These are phyloP conservation scores for Spathaspora sp. DNA, from an alignment of 805 yeast genomes.

Conservation along the genomic window DNA sequence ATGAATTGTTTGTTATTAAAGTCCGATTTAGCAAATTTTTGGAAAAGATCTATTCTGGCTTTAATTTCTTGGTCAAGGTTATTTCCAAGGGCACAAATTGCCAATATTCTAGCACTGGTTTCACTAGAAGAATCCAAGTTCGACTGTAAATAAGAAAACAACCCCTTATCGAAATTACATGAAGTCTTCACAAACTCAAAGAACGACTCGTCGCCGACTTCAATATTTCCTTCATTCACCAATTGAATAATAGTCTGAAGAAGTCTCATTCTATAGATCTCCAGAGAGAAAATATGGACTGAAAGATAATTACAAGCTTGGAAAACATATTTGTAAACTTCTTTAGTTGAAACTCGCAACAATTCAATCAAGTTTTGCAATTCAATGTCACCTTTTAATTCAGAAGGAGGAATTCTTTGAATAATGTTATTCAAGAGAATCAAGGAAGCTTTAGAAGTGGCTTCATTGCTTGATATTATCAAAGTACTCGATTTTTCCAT, in stretches of 20 bases:
- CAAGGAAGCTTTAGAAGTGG: constrained; percentile 19
- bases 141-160: constrained; percentile 6
- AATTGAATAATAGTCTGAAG: constrained; percentile 5
- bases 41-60: constrained; percentile 29
- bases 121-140: constrained; percentile 16
- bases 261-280: constrained; percentile 2
- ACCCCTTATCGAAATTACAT: constrained; percentile 1
- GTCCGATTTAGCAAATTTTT: constrained; percentile 6
- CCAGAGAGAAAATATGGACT: neutral
- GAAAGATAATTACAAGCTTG: constrained; percentile 4
- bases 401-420: neutral
- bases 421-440: constrained; percentile 12
- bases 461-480: constrained; percentile 25
- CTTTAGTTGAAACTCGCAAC: constrained; percentile 4
- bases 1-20: constrained; percentile 15
- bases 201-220: constrained; percentile 7
- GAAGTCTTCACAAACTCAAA: constrained; percentile 7
- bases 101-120: constrained; percentile 28
- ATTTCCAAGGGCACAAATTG: constrained; percentile 22
- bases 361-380: constrained; percentile 6
- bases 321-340: constrained; percentile 6
- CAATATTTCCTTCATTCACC: constrained; percentile 7
- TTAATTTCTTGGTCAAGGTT: constrained; percentile 16
- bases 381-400: neutral
- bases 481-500: constrained; percentile 16